Evolutionary conservation across 2,329 filamentous ascomycete species (phyloP), one percentile per base, ranked within the genome.

Genomic region (Daldinia sp.): DNA sequence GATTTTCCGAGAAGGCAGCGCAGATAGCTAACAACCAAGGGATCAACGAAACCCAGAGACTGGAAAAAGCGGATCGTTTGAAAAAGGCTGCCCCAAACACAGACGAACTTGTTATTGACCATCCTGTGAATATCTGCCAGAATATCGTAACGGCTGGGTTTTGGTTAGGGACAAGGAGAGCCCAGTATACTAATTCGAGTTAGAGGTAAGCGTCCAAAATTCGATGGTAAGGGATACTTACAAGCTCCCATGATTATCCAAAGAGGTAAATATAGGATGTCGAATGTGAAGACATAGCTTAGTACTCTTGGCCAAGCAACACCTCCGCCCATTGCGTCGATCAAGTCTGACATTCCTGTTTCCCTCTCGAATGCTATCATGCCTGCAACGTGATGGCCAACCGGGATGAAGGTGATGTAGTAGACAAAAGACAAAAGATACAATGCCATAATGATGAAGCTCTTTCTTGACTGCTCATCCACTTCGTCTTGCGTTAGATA

Each of bases 321-420:
- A 87, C 73, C 89, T 80, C 89, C 89, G 89, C 67, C 91, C 90
- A 93, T 93, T 56, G 90, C 89, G 79, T 94, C 91, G 39, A 93
- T 89, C 13, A 94, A 82, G 73, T 92, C 89, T 3, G 90, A 90
- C 81, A 93, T 89, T 2, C 91, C 91, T 6, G 87, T 80, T 78
- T 93, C 91, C 55, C 91, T 82, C 78, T 93, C 92, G 1, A 86
- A 85, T 2, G 91, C 90, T 78, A 93, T 88, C 72, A 92, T 85
- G 33, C 91, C 90, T 2, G 90, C 89, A 13, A 93, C 82, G 73
- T 93, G 91, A 74, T 93, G 93, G 57, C 88, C 88, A 4, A 93
- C 86, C 4, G 90, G 89, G 42, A 91, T 87, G 61, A 92, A 86
- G 4, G 88, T 90, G 69, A 93, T 87, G 74, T 92, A 88, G 73